These are phyloP conservation scores for Areca catechu DNA, from an alignment of 176 grass and related monocot genomes.

Conservation along the genomic window DNA sequence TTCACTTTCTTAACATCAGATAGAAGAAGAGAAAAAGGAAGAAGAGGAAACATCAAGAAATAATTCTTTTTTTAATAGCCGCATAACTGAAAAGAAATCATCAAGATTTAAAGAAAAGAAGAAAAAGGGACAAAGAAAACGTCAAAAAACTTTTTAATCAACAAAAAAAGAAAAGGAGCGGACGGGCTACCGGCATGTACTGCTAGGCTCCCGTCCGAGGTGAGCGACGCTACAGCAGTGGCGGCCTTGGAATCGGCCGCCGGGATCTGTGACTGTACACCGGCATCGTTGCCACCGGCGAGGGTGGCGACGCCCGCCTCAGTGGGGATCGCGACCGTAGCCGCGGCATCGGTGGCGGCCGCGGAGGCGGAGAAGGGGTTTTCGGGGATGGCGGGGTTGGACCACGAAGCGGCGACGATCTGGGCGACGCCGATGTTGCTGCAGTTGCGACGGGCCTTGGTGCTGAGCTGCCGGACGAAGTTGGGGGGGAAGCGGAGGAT, in stretches of 20 bases:
- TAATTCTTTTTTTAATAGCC: too few species aligned
- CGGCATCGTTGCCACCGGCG: conserved; percentile 17
- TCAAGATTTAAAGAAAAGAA: too few species aligned
- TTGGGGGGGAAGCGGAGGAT: conserved; percentile 78
- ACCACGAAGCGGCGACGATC: conserved; percentile 97
- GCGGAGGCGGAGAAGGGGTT: conserved; percentile 28
- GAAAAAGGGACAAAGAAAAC: too few species aligned
- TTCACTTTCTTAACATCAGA: too few species aligned
- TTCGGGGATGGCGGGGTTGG: conserved; percentile 18
- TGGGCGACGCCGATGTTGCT: conserved; percentile 99
- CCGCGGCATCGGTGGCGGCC: conserved; percentile 34
- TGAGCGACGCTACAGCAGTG: conserved; percentile 35
- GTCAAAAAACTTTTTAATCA: too few species aligned
- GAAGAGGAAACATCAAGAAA: neutral
- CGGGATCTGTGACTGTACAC: conserved; percentile 51
- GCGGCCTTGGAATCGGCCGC: conserved; percentile 2
- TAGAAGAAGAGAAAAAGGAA: conserved; percentile 6
- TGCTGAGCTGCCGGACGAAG: conserved; percentile 97
- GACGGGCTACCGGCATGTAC: conserved; percentile 73
- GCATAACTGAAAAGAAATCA: too few species aligned
- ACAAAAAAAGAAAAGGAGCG: too few species aligned
- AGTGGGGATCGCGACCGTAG: conserved; percentile 29
- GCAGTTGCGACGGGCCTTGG: conserved; percentile 96
- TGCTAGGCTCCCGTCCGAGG: conserved; percentile 84
- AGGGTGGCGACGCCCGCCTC: conserved; percentile 27